Evolutionary conservation across 2,329 filamentous ascomycete genomes (phyloP).

Genomic region (Aspergillus sp.): DNA sequence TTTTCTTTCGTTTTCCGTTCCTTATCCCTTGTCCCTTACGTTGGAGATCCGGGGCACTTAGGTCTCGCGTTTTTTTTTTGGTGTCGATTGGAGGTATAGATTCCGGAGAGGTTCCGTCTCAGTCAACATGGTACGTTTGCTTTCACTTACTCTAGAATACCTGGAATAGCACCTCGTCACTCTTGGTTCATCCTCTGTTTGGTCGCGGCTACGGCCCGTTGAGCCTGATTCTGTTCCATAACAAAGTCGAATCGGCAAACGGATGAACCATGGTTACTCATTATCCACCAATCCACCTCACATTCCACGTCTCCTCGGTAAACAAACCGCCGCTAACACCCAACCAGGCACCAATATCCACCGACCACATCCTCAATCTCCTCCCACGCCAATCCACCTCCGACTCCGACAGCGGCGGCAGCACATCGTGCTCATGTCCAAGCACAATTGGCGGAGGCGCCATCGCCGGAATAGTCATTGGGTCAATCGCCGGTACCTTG

Average conservation of each 20-base stretch:
- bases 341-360: conserved; percentile 1
- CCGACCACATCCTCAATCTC: conserved; percentile 25
- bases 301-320: not conserved
- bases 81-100: not conserved
- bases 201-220: not conserved
- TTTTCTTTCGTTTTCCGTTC: not conserved
- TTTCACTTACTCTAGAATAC: not conserved
- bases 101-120: not conserved
- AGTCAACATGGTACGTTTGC: not conserved
- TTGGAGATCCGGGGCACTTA: not conserved
- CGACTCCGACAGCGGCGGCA: conserved; percentile 20
- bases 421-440: conserved; percentile 29
- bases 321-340: not conserved
- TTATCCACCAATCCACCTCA: not conserved
- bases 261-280: not conserved
- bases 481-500: conserved; percentile 43
- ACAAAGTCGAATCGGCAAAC: not conserved
- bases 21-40: not conserved
- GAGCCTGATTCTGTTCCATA: not conserved
- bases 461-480: conserved; percentile 47
- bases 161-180: no score
- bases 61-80: not conserved
- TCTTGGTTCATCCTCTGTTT: not conserved
- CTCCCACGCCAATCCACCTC: conserved; percentile 17
- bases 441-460: conserved; percentile 39